phyloP scores from a whole-genome alignment of 805 yeast species.

The Yamadazyma philogaea region DNA sequence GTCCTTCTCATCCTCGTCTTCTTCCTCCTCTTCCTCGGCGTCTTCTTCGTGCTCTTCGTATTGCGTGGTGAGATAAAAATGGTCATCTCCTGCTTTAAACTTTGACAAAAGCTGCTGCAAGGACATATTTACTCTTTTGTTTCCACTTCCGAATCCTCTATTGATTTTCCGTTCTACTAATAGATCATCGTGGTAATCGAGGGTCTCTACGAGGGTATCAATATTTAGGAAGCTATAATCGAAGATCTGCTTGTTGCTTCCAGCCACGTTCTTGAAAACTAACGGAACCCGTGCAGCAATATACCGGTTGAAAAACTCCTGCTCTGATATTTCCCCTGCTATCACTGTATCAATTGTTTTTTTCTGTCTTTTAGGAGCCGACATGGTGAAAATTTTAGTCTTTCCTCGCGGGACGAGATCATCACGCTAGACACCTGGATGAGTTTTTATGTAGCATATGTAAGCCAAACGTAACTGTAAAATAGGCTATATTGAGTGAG shows the following conservation, averaged over 20 bases:
- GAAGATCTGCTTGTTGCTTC: conserved; percentile 33
- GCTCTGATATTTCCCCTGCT: background rate
- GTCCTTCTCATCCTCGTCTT: conserved; percentile 9
- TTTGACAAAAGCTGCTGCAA: conserved; percentile 47
- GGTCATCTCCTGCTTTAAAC: conserved; percentile 38
- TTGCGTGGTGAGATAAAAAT: conserved; percentile 66
- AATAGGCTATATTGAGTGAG: too few relatives aligned
- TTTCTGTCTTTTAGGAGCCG: conserved; percentile 1
- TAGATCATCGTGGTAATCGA: conserved; percentile 35
- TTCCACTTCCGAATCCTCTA: conserved; percentile 69
- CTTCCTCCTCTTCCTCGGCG: conserved; percentile 12
- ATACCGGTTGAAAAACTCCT: conserved; percentile 36
- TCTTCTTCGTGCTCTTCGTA: conserved; percentile 39
- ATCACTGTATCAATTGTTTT: background rate
- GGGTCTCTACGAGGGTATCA: conserved; percentile 32
- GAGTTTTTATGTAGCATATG: too few relatives aligned
- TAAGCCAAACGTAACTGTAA: too few relatives aligned
- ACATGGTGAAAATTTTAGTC: conserved; percentile 1
- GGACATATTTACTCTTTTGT: conserved; percentile 47
- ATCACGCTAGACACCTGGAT: too few relatives aligned
- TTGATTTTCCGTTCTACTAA: conserved; percentile 57
- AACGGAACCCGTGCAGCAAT: conserved; percentile 49
- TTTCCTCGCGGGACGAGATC: background rate
- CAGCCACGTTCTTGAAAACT: conserved; percentile 20
- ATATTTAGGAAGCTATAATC: conserved; percentile 26